Evolutionary conservation across 164 flowering plant genomes (phyloP).

Genomic region (Liquidambar formosana): DNA sequence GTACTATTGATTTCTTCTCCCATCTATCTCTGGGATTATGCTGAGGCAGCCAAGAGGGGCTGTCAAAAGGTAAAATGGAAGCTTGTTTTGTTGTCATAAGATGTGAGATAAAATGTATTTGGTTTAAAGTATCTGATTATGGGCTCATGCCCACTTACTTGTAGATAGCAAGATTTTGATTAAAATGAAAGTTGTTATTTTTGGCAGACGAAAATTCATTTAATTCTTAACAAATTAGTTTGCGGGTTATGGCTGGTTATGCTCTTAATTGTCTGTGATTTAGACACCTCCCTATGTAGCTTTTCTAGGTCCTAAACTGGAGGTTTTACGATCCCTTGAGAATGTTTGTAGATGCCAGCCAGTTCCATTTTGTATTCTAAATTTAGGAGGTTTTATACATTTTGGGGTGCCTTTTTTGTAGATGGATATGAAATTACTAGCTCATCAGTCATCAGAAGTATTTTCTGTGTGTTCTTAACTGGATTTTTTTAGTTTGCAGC

Average conservation of each 20-base stretch:
- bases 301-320: not conserved
- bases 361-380: too few species aligned
- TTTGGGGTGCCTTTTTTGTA: too few species aligned
- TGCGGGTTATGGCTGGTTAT: not conserved
- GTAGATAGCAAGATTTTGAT: conserved; percentile 23
- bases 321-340: not conserved
- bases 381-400: too few species aligned
- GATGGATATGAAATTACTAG: too few species aligned
- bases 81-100: conserved; percentile 3
- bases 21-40: not conserved
- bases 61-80: not conserved
- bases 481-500: too few species aligned
- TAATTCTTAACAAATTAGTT: not conserved
- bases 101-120: conserved; percentile 7
- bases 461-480: too few species aligned
- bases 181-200: conserved; percentile 6
- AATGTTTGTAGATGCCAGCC: too few species aligned
- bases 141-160: conserved; percentile 7
- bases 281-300: not conserved
- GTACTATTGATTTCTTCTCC: not conserved
- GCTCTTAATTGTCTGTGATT: not conserved
- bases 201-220: not conserved
- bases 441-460: too few species aligned
- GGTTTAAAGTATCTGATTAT: conserved; percentile 4
- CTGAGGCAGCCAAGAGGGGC: not conserved